Percentiles rank a stretch among this genome's conserved stretches.
Conservation (phyloP, 306 rosid species). For the Trifolium subterraneum region DNA sequence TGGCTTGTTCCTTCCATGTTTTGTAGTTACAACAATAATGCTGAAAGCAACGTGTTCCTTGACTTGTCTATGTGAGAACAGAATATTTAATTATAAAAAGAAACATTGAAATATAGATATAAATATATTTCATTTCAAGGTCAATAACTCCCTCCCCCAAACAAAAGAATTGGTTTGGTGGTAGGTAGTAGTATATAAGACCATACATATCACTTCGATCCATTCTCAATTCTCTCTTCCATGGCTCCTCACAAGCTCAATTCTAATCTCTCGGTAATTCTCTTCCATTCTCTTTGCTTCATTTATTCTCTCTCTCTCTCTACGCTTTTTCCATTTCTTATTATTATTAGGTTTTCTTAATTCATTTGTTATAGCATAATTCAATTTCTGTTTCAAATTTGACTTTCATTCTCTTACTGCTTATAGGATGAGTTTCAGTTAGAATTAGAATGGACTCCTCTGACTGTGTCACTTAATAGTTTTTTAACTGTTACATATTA, state of each 20-base stretch:
- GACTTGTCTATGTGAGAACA: not conserved
- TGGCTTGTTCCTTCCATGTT: no score
- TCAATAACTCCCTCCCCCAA: not conserved
- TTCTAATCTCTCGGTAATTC: constrained; percentile 70
- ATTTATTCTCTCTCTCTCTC: not conserved
- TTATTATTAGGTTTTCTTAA: not conserved
- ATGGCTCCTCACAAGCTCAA: constrained; percentile 85
- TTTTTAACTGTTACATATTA: constrained; percentile 10
- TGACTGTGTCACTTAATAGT: no score
- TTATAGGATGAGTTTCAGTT: no score
- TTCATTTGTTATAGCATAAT: constrained; percentile 8
- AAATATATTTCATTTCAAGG: constrained; percentile 18
- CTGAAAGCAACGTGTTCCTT: not conserved
- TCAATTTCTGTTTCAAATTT: not conserved
- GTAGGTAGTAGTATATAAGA: not conserved
- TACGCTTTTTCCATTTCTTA: constrained; percentile 33
- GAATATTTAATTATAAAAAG: not conserved
- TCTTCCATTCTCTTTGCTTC: constrained; percentile 40
- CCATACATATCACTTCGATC: no score
- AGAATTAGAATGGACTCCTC: no score
- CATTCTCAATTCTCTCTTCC: not conserved
- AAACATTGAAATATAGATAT: not conserved
- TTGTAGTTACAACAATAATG: not conserved
- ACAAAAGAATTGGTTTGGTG: constrained; percentile 12
- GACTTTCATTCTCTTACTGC: no score